Evolutionary conservation across 495 filamentous ascomycete species (phyloP).

Genomic region (Aspergillus coremiiformis): DNA sequence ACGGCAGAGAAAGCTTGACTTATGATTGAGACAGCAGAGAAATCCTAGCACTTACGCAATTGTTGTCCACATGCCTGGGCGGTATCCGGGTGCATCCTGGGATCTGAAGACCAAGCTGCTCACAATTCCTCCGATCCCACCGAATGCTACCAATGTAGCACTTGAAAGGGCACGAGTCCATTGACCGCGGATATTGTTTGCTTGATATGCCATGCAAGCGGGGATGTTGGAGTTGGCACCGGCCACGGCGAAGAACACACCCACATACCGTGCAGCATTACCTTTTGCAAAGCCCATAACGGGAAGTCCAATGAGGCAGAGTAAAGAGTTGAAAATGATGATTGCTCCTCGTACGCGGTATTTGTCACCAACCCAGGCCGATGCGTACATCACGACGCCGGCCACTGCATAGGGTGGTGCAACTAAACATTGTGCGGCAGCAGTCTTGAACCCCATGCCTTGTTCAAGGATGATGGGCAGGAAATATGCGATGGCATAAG

Average conservation of each 20-base stretch:
- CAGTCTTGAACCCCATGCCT: constrained; percentile 53
- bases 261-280: constrained; percentile 51
- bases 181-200: constrained; percentile 60
- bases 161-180: constrained; percentile 57
- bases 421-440: constrained; percentile 51
- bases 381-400: constrained; percentile 49
- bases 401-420: constrained; percentile 57
- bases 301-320: constrained; percentile 44
- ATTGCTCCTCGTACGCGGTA: constrained; percentile 51
- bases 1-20: neutral
- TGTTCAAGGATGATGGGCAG: constrained; percentile 54
- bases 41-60: constrained; percentile 35
- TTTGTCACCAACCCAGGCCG: constrained; percentile 48
- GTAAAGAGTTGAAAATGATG: constrained; percentile 47
- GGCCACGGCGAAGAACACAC: constrained; percentile 55
- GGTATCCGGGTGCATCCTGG: constrained; percentile 50
- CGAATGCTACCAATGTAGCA: constrained; percentile 47
- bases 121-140: constrained; percentile 54
- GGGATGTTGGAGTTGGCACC: constrained; percentile 56
- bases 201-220: constrained; percentile 52
- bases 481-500: constrained; percentile 62
- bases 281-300: constrained; percentile 47
- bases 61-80: constrained; percentile 47
- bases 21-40: neutral
- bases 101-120: constrained; percentile 50